Conservation (phyloP, 2,329 filamentous ascomycete species). For the Aspergillus sp. region DNA sequence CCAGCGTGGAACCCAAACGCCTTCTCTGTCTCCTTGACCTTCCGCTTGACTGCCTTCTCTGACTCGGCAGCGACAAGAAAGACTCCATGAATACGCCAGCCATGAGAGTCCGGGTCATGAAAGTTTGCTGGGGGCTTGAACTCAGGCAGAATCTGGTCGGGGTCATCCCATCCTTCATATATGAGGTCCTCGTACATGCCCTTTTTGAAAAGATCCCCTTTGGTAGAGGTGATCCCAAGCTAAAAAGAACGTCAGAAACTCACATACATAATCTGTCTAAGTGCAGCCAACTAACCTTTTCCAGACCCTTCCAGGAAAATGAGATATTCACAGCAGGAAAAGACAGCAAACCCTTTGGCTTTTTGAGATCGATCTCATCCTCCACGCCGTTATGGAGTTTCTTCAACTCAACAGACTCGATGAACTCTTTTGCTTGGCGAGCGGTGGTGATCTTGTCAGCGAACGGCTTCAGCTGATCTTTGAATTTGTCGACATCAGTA, state of each 20-base stretch:
- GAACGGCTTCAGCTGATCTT: constrained; percentile 4
- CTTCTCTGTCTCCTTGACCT: too few species aligned
- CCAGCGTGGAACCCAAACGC: too few species aligned
- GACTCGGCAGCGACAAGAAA: too few species aligned
- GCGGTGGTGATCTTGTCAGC: constrained; percentile 8
- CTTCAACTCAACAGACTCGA: background rate
- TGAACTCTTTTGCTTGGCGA: constrained; percentile 5
- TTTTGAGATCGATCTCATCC: background rate
- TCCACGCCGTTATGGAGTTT: background rate
- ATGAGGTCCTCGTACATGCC: constrained; percentile 10
- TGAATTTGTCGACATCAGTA: constrained; percentile 4
- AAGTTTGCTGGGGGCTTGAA: too few species aligned
- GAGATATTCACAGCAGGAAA: constrained; percentile 6
- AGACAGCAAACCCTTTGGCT: constrained; percentile 1
- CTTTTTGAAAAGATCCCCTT: constrained; percentile 5
- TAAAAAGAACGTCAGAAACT: background rate
- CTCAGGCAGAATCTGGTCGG: too few species aligned
- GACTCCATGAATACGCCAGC: too few species aligned
- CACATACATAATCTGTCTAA: background rate
- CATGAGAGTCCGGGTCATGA: too few species aligned
- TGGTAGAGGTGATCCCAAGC: constrained; percentile 3
- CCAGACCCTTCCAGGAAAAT: constrained; percentile 5
- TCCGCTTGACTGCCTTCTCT: too few species aligned
- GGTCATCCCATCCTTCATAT: constrained; percentile 9
- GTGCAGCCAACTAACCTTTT: constrained; percentile 4